Evolutionary conservation across 2,329 filamentous ascomycete species (phyloP), one percentile per base, ranked within the genome.

Genomic region (Fusarium sp.): DNA sequence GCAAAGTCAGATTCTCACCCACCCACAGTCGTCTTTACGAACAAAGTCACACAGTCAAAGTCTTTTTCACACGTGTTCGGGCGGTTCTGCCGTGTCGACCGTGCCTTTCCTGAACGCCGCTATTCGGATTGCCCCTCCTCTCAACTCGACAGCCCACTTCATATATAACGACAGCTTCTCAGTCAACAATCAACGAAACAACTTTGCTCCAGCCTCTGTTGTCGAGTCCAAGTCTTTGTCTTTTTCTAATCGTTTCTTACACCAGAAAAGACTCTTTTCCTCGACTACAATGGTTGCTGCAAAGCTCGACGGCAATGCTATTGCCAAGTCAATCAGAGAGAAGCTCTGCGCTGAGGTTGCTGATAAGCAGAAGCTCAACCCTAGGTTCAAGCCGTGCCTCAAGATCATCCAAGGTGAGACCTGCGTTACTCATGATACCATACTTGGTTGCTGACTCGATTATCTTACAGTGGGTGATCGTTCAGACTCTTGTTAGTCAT

Each of bases 241-340:
- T 37, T 48, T 61, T 48, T 61, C 46, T 20, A 45, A 47, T 9
- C 37, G 42, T 23, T 55, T 39, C 42, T 37, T 53, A 35, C 15
- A 50, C 10, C 67, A 72, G 66, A 68, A 66, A 69, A 74, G 74
- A 68, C 63, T 67, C 59, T 85, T 84, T 72, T 80, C 81, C 40
- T 80, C 81, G 71, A 88, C 86, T 80, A 84, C 81, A 76, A 98
- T 97, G 94, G 88, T 89, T 73, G 95, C 93, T 72, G 88, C 86
- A 74, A 97, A 94, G 85, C 96, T 99, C 75, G 96, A 99, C 83
- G 96, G 96, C 84, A 97, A 91, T 57, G 93, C 93, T 78, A 94
- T 98, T 83, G 96, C 96, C 73, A 96, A 95, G 84, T 87, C 84
- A 77, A 97, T 98, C 78, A 91, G 96, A 65, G 92, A 94, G 83